Evolutionary conservation across 208 protist species (phyloP).

Genomic region (Trypanosoma platydactyli): DNA sequence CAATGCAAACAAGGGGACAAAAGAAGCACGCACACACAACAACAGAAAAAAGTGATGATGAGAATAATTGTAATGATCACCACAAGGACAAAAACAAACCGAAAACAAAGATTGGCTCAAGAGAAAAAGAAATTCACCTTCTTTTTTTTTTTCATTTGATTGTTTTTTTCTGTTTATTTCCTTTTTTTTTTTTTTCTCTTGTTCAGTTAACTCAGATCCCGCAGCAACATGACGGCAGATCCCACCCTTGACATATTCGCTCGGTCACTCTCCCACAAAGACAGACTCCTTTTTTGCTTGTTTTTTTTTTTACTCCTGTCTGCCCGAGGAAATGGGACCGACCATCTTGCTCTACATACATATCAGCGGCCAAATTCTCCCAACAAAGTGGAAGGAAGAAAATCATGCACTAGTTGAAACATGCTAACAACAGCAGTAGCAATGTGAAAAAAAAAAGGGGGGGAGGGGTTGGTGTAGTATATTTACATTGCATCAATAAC

Average conservation of each 20-base stretch:
- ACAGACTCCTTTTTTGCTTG: background rate
- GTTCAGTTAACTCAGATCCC: background rate
- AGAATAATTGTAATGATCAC: background rate
- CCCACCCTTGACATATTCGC: no score
- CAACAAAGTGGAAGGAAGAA: background rate
- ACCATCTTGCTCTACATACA: background rate
- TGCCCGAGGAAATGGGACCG: no score
- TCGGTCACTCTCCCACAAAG: no score
- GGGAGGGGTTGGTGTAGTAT: no score
- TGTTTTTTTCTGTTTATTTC: constrained; percentile 1
- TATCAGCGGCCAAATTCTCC: background rate
- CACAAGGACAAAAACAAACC: background rate
- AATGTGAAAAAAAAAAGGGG: no score
- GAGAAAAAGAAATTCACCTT: background rate
- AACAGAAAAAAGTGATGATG: constrained; percentile 1
- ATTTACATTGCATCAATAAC: constrained; percentile 7
- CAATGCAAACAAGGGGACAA: background rate
- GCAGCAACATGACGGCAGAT: no score
- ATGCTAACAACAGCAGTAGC: no score
- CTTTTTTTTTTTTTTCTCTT: background rate
- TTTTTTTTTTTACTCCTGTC: constrained; percentile 1
- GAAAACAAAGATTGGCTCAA: background rate
- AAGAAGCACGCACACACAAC: background rate
- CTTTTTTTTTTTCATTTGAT: background rate
- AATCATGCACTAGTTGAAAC: no score